These are phyloP conservation scores for Saccharum officinarum DNA, from an alignment of 176 grass and related monocot genomes.

Conservation along the genomic window DNA sequence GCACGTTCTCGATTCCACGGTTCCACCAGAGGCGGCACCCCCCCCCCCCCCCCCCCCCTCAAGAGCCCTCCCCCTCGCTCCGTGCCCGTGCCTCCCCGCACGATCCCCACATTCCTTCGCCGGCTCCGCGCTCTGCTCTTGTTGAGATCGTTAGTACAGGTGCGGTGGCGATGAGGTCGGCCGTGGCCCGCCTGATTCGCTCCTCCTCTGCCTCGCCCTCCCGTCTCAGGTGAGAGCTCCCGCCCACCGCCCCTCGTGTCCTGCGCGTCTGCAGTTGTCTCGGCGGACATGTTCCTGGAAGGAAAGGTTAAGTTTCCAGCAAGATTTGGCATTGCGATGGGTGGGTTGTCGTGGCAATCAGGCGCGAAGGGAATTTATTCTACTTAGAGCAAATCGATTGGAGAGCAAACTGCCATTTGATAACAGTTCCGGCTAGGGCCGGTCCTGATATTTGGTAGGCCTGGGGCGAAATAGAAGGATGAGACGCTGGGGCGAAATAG, in stretches of 20 bases:
- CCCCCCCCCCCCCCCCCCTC: no score
- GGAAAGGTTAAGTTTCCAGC: not conserved
- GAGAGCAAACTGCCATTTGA: not conserved
- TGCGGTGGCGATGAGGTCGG: conserved; percentile 50
- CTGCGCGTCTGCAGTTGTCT: not conserved
- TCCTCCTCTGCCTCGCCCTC: conserved; percentile 34
- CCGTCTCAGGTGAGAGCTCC: conserved; percentile 38
- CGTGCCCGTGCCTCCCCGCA: not conserved
- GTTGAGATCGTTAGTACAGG: not conserved
- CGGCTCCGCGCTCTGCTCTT: not conserved
- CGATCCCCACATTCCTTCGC: not conserved
- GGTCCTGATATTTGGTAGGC: not conserved
- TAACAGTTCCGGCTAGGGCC: not conserved
- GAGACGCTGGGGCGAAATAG: not conserved
- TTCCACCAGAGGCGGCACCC: no score
- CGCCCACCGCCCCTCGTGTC: not conserved
- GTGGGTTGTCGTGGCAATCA: not conserved
- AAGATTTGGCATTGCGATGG: not conserved
- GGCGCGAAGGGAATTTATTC: not conserved
- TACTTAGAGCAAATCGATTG: not conserved
- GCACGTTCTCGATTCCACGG: no score
- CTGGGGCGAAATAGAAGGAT: not conserved
- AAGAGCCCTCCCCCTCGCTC: not conserved
- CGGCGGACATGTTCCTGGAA: not conserved
- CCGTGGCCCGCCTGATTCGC: conserved; percentile 52